Evolutionary conservation across 2,329 filamentous ascomycete genomes (phyloP).

Genomic region (Trichoderma cornu-damae): DNA sequence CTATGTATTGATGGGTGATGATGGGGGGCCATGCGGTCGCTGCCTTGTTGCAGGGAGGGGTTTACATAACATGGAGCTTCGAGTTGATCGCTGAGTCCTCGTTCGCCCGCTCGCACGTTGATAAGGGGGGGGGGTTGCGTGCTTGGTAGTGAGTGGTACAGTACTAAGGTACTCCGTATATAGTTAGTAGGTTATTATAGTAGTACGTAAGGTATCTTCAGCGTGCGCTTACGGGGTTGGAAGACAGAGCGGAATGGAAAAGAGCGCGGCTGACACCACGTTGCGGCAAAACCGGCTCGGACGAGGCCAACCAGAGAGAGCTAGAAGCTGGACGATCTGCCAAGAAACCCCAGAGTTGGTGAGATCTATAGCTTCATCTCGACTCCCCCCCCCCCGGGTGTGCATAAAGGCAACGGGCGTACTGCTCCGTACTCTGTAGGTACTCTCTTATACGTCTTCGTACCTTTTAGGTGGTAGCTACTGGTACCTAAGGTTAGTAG

Average conservation of each 20-base stretch:
- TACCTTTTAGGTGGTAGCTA: too few species aligned
- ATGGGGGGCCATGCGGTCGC: neutral
- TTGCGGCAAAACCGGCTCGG: neutral
- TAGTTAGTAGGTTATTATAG: too few species aligned
- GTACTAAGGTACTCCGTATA: too few species aligned
- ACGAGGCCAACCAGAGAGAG: neutral
- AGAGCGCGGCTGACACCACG: neutral
- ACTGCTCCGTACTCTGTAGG: too few species aligned
- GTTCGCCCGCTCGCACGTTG: neutral
- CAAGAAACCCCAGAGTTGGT: neutral
- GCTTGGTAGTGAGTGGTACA: too few species aligned
- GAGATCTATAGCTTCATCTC: neutral
- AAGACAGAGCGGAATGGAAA: too few species aligned
- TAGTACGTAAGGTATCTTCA: too few species aligned
- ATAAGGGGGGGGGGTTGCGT: too few species aligned
- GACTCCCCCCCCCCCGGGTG: too few species aligned
- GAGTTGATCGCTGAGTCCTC: neutral
- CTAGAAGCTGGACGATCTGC: slow-evolving; percentile 3
- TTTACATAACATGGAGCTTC: neutral
- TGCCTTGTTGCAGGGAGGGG: slow-evolving; percentile 6
- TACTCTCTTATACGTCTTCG: too few species aligned
- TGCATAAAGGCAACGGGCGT: neutral
- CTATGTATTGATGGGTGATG: neutral
- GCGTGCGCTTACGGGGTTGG: slow-evolving; percentile 7
- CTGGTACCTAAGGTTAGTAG: too few species aligned